Base-by-base conservation (phyloP, 2,329 filamentous ascomycete genomes). In the Alternaria sp. region DNA sequence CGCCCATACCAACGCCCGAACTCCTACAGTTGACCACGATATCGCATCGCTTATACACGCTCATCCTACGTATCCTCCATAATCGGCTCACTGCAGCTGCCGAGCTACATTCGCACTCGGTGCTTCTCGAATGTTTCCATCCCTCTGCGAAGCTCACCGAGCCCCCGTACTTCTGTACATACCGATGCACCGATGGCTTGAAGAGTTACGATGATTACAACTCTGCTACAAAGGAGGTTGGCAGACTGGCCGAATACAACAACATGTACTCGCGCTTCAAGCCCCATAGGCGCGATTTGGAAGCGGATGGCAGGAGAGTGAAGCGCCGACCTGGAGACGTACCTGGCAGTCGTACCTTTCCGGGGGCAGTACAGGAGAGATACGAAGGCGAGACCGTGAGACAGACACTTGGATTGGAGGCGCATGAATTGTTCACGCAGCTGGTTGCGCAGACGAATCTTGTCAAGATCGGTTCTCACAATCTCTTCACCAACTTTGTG, bases 81-180 rank as follows among this genome's bases (percentile, higher is more conserved):
- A 84, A 86, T 52, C 89, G 91, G 32, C 83, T 93, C 2, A 80
- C 89, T 50, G 77, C 85, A 19, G 87, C 88, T 19, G 85, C 88
- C 5, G 81, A 85, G 4, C 80, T 90, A 8, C 80, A 85, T 40
- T 85, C 88, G 40, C 87, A 92, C 73, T 87, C 89, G 57, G 80
- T 96, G 43, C 87, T 94, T 40, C 86, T 96, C 45, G 91, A 95
- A 81, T 93, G 91, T 77, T 94, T 91, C 73, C 91, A 91, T 67
- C 92, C 92, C 0, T 88, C 85, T 66, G 88, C 86, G 23, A 90
- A 89, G 77, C 83, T 91, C 53, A 89, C 86, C 6, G 89, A 91
- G 19, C 90, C 91, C 0, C 89, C 89, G 58, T 84, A 93, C 12
- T 86, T 86, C 74, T 94, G 92, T 79, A 83, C 88, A 47, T 90